Conservation (phyloP, 352 stramenopile species). For the Phytophthora pisi region DNA sequence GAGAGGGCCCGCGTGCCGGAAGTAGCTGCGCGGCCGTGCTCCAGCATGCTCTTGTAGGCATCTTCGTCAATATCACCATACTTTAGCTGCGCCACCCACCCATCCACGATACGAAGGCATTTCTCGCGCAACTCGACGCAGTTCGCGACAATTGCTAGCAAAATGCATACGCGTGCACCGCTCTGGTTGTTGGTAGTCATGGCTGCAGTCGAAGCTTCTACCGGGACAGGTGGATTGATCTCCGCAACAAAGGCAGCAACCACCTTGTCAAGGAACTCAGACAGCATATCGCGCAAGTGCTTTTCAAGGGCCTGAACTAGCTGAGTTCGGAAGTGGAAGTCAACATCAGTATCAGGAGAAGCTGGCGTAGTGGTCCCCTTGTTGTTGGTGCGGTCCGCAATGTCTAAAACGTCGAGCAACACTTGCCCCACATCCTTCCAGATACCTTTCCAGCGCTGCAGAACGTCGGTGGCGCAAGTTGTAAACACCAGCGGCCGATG, state of each 20-base stretch:
- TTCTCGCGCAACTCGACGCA: slow-evolving; percentile 74
- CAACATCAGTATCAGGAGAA: slow-evolving; percentile 7
- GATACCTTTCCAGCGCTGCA: slow-evolving; percentile 54
- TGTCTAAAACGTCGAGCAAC: slow-evolving; percentile 54
- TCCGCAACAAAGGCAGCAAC: slow-evolving; percentile 50
- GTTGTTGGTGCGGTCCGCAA: slow-evolving; percentile 18
- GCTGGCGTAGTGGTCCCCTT: not conserved
- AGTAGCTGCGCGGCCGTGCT: slow-evolving; percentile 31
- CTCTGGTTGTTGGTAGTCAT: slow-evolving; percentile 19
- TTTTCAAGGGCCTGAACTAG: slow-evolving; percentile 49
- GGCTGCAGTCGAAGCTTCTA: slow-evolving; percentile 31
- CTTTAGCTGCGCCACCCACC: slow-evolving; percentile 54
- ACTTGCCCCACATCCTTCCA: slow-evolving; percentile 58
- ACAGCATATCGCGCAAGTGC: slow-evolving; percentile 57
- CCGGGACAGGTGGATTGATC: slow-evolving; percentile 43
- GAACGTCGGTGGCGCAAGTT: slow-evolving; percentile 47
- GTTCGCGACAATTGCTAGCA: slow-evolving; percentile 75
- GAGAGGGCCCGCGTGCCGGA: slow-evolving; percentile 33
- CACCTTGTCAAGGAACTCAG: slow-evolving; percentile 53
- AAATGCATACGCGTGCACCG: slow-evolving; percentile 55
- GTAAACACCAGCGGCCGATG: slow-evolving; percentile 56
- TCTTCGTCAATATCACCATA: slow-evolving; percentile 29
- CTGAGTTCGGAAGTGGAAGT: slow-evolving; percentile 31
- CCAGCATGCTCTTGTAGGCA: slow-evolving; percentile 12
- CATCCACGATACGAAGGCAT: slow-evolving; percentile 47